Evolutionary conservation across 306 rosid species (phyloP).

Genomic region (Adenanthera pavonina): DNA sequence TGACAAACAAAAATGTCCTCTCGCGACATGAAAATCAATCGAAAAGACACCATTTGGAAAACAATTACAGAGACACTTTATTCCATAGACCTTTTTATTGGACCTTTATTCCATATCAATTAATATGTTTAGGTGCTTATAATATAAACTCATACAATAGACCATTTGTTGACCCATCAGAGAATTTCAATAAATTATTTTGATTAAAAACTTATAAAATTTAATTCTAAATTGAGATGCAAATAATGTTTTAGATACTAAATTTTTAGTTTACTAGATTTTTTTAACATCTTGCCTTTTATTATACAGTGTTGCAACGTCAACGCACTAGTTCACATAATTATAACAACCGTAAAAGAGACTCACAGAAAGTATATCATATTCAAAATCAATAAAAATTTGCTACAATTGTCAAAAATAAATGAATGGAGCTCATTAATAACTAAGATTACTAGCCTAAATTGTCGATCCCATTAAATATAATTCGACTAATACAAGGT

Average conservation of each 20-base stretch:
- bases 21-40: no score
- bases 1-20: no score
- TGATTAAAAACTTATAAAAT: neutral
- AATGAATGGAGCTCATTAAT: neutral
- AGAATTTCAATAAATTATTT: no score
- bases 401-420: neutral
- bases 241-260: neutral
- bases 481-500: constrained; percentile 41
- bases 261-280: no score
- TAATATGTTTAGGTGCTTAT: neutral
- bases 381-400: neutral
- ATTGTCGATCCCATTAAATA: constrained; percentile 13
- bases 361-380: neutral
- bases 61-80: no score
- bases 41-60: no score
- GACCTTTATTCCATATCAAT: no score
- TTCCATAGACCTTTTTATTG: no score
- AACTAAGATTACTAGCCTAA: constrained; percentile 19
- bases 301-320: no score
- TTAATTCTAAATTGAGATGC: neutral
- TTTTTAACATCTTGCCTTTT: no score
- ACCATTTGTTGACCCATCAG: no score
- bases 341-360: neutral
- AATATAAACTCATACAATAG: no score
- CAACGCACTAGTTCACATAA: neutral